phyloP scores from a whole-genome alignment of 2,329 filamentous ascomycete genomes.

The Colletotrichum limetticola region DNA sequence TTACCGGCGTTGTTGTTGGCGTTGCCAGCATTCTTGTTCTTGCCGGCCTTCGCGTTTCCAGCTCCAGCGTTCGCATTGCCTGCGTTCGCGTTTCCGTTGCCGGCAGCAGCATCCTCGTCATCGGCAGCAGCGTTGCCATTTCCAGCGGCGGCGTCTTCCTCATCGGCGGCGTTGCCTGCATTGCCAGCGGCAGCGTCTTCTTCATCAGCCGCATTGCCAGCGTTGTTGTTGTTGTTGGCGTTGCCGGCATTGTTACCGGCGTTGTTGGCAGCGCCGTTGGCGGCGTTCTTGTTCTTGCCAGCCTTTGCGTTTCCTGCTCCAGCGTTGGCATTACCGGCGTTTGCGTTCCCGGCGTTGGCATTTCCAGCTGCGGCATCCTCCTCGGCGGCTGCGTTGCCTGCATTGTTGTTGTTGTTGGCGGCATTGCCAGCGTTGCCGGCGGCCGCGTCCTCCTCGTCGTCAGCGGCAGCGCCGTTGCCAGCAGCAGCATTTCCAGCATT shows the following conservation, averaged over 20 bases:
- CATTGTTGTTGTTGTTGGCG: too few species aligned
- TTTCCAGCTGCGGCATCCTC: background rate
- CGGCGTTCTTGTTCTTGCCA: background rate
- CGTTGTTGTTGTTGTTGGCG: background rate
- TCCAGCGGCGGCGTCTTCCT: background rate
- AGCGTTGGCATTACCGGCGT: too few species aligned
- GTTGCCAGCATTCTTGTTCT: background rate
- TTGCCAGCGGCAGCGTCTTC: background rate
- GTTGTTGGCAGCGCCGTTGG: background rate
- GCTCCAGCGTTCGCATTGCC: background rate
- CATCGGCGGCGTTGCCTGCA: background rate
- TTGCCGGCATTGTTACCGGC: background rate
- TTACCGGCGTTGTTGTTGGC: conserved; percentile 1
- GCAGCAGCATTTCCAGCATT: background rate
- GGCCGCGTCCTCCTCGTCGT: background rate
- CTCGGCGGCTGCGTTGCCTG: background rate
- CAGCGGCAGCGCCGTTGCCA: background rate
- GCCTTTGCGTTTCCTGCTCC: too few species aligned
- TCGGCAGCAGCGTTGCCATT: background rate
- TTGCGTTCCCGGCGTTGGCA: too few species aligned
- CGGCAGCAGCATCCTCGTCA: background rate
- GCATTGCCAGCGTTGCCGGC: background rate
- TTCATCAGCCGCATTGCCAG: background rate
- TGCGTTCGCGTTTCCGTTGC: background rate
- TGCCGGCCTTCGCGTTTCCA: background rate